A percentile compares a stretch with the other conserved stretches of the same genome.
Conservation (phyloP, 2,329 filamentous ascomycete species). For the Rhynchosporium secalis region DNA sequence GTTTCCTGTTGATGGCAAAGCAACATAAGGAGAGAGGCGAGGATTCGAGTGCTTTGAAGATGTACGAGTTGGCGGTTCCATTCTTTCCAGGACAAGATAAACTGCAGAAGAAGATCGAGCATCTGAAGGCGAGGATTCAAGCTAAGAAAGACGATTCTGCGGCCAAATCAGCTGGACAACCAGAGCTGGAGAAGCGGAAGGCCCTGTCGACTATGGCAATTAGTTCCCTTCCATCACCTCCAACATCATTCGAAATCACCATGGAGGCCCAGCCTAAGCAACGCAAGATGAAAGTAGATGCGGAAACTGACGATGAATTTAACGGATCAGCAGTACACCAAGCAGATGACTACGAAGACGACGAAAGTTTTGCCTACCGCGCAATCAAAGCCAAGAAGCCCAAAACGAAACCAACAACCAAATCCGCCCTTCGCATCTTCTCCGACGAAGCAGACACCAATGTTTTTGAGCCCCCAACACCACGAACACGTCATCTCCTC, state of each 20-base stretch:
- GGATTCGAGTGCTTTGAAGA: constrained; percentile 72
- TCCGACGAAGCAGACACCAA: constrained; percentile 45
- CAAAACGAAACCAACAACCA: constrained; percentile 39
- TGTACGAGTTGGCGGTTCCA: constrained; percentile 82
- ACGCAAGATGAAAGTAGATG: constrained; percentile 32
- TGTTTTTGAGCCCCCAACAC: constrained; percentile 40
- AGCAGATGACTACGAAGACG: constrained; percentile 44
- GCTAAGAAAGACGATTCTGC: constrained; percentile 39
- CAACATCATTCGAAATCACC: constrained; percentile 30
- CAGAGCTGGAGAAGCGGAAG: constrained; percentile 25
- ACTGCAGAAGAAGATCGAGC: constrained; percentile 68
- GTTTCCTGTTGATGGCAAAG: constrained; percentile 85
- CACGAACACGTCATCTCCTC: constrained; percentile 60
- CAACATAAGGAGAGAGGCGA: constrained; percentile 86
- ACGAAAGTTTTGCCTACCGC: constrained; percentile 39
- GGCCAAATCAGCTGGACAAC: constrained; percentile 3
- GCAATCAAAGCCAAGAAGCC: constrained; percentile 36
- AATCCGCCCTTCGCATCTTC: constrained; percentile 34
- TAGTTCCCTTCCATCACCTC: constrained; percentile 28
- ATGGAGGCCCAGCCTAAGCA: constrained; percentile 21
- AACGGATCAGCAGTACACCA: constrained; percentile 39
- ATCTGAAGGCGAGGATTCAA: constrained; percentile 55
- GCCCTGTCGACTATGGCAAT: constrained; percentile 31
- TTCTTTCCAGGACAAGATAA: constrained; percentile 87
- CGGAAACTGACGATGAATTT: constrained; percentile 40